Evolutionary conservation across 192 early-diverging fungal genomes (phyloP).

Genomic region (Backusella tuberculispora): DNA sequence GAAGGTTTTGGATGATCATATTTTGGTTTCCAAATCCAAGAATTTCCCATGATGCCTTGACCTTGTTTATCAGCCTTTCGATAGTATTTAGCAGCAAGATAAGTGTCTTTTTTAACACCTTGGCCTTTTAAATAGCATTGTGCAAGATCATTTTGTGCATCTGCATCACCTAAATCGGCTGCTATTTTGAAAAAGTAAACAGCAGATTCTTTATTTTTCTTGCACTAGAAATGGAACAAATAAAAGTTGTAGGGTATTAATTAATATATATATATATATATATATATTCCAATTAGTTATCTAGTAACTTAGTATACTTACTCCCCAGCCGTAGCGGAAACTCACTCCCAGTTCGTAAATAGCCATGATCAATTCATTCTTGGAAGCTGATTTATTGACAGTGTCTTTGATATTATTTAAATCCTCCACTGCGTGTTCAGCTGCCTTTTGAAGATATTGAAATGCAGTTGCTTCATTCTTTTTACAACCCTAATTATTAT

Average conservation of each 20-base stretch:
- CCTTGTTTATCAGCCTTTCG: conserved; percentile 77
- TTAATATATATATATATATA: background rate
- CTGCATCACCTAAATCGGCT: conserved; percentile 75
- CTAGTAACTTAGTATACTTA: conserved; percentile 23
- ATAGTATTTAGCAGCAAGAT: conserved; percentile 77
- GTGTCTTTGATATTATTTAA: conserved; percentile 50
- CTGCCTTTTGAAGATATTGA: conserved; percentile 72
- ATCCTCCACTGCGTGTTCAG: conserved; percentile 67
- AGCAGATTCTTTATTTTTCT: conserved; percentile 72
- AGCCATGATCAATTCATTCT: conserved; percentile 75
- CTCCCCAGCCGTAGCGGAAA: conserved; percentile 82
- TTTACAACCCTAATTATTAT: conserved; percentile 61
- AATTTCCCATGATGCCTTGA: conserved; percentile 74
- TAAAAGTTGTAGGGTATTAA: background rate
- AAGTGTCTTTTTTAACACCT: conserved; percentile 74
- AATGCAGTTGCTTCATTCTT: conserved; percentile 71
- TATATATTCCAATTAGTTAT: background rate
- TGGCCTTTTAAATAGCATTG: conserved; percentile 74
- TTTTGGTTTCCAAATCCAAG: conserved; percentile 85
- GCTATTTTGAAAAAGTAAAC: conserved; percentile 84
- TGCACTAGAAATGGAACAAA: conserved; percentile 27
- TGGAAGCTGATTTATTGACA: conserved; percentile 61
- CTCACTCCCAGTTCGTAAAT: conserved; percentile 80
- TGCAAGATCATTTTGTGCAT: conserved; percentile 76
- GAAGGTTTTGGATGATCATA: conserved; percentile 54